Percentiles rank a stretch among this genome's conserved stretches.
Evolutionary conservation across 2,329 filamentous ascomycete species (phyloP).

Genomic region (Ophiostoma pallidulum): DNA sequence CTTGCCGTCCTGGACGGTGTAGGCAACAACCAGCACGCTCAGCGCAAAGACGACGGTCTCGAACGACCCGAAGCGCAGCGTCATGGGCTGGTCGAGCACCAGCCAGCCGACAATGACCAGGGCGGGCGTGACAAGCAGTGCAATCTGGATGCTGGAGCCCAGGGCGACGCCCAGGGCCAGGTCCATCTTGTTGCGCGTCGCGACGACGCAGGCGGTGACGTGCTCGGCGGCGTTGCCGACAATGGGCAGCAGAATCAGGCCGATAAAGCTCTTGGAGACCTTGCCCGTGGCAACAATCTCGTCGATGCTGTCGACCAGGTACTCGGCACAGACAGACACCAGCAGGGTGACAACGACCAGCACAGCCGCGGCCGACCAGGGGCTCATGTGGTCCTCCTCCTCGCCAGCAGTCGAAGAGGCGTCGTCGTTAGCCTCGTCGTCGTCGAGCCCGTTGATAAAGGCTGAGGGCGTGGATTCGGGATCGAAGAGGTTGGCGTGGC

Average conservation of each 20-base stretch:
- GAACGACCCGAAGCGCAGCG: constrained; percentile 71
- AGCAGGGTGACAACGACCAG: constrained; percentile 60
- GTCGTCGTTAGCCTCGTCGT: constrained; percentile 14
- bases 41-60: constrained; percentile 71
- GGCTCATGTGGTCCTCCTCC: constrained; percentile 44
- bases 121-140: constrained; percentile 70
- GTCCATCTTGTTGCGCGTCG: constrained; percentile 68
- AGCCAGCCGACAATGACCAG: constrained; percentile 73
- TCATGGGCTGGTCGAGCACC: constrained; percentile 62
- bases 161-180: constrained; percentile 72
- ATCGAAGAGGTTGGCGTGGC: constrained; percentile 65
- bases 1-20: constrained; percentile 70
- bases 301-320: constrained; percentile 65
- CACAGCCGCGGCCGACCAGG: constrained; percentile 54
- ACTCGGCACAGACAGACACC: constrained; percentile 72
- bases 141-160: constrained; percentile 74
- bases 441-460: constrained; percentile 8
- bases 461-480: constrained; percentile 30
- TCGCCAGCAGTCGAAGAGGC: constrained; percentile 31
- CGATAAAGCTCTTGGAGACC: constrained; percentile 66
- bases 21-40: constrained; percentile 65
- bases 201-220: constrained; percentile 71
- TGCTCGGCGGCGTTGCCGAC: constrained; percentile 80
- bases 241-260: constrained; percentile 70
- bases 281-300: constrained; percentile 50